A percentile compares a stretch with the other conserved stretches of the same genome.
Conservation (phyloP, 768 basidiomycete species). For the Leccinum broughii region DNA sequence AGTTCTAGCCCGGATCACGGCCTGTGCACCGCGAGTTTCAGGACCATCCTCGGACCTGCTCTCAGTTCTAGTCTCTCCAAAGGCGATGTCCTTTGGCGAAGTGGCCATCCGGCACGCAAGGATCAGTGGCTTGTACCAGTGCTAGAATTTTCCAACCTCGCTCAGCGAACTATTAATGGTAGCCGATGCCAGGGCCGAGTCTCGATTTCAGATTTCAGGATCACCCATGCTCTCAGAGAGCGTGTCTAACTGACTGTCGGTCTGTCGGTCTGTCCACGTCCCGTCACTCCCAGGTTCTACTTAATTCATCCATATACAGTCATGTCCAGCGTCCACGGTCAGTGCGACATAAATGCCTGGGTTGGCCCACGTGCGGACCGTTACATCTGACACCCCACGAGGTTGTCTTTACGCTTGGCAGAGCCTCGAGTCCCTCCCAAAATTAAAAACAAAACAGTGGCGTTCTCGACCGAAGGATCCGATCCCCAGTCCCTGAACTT, state of each 20-base stretch:
- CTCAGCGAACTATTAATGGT: not conserved
- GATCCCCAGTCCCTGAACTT: constrained; percentile 8
- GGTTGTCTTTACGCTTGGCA: constrained; percentile 3
- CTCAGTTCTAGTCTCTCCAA: not conserved
- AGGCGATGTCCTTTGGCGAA: not conserved
- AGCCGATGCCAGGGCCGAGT: not conserved
- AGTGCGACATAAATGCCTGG: not conserved
- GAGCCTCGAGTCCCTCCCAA: not conserved
- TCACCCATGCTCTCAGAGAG: not conserved
- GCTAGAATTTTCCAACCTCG: not conserved
- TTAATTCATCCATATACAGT: not conserved
- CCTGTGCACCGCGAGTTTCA: constrained; percentile 8
- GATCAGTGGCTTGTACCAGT: not conserved
- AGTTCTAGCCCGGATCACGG: constrained; percentile 14
- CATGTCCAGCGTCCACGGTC: not conserved
- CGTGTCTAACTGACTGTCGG: not conserved
- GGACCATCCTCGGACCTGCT: not conserved
- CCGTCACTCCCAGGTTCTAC: not conserved
- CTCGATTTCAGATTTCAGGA: not conserved
- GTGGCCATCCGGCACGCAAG: not conserved
- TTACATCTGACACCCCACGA: constrained; percentile 18
- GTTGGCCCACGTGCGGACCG: not conserved
- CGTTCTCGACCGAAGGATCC: not conserved
- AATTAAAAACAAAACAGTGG: not conserved
- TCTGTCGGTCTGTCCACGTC: not conserved